Evolutionary conservation across 345 rosid genomes (phyloP), one percentile per base, ranked within the genome.

Genomic region (Lepidium africanum): DNA sequence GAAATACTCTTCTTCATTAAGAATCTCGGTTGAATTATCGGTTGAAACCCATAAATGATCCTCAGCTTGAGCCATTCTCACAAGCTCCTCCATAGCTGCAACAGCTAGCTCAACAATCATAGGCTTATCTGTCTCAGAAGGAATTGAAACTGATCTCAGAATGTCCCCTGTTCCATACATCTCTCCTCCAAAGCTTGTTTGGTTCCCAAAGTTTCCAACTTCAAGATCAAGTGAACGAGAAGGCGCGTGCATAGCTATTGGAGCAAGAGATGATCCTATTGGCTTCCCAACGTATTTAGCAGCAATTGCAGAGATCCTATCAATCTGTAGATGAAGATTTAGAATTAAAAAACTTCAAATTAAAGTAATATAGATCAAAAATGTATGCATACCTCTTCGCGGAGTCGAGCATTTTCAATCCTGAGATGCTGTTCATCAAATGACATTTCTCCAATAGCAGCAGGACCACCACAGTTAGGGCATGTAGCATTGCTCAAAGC

Each of bases 371-470:
- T 23, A 12, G 1, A 15, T 9, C 7, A 30, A 30, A 0, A 25
- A 30, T 38, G 7, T 47, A 12, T 47, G 9, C 23, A 27, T 9
- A 90, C 98, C 96, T 94, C 99, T 77, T 94, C 99, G 17, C 85
- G 81, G 58, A 94, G 77, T 25, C 99, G 88, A 59, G 85, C 91
- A 75, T 89, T 94, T 75, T 94, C 99, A 2, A 94, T 89, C 75
- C 99, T 86, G 78, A 89, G 68, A 70, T 94, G 97, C 42, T 94
- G 99, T 78, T 94, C 99, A 17, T 94, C 99, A 62, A 91, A 94
- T 2, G 99, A 91, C 96, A 94, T 91, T 63, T 94, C 99, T 21
- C 99, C 99, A 0, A 86, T 83, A 25, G 95, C 86, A 1, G 95
- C 93, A 0, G 91, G 93, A 19, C 96, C 91, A 0, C 97, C 97